Percentiles rank a stretch among this genome's conserved stretches.
These are phyloP conservation scores for Podaxis rugospora DNA, from an alignment of 768 basidiomycete genomes.

Conservation along the genomic window DNA sequence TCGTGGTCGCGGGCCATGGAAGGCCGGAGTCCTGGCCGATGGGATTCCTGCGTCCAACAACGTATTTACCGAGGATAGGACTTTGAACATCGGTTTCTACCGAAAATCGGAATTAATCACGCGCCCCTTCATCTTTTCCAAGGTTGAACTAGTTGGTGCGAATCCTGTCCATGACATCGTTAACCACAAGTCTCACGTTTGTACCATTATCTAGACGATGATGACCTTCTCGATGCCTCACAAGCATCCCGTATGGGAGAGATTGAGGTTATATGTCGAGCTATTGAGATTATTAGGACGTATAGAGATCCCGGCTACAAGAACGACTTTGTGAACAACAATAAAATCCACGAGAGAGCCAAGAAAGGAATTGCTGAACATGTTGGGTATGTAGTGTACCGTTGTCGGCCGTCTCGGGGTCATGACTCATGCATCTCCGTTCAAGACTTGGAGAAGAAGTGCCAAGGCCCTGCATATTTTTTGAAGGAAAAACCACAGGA, in stretches of 20 bases:
- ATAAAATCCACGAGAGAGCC: not conserved
- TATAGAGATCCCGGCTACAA: not conserved
- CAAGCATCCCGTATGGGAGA: not conserved
- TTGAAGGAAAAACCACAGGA: not conserved
- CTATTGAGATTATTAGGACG: not conserved
- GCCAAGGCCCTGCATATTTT: not conserved
- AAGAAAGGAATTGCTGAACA: not conserved
- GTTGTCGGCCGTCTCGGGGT: not conserved
- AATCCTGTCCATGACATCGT: not conserved
- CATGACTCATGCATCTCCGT: not conserved
- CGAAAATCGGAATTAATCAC: not conserved
- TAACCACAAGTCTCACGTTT: not conserved
- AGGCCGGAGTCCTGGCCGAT: not conserved
- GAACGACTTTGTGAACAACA: not conserved
- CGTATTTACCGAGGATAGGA: not conserved
- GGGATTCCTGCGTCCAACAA: not conserved
- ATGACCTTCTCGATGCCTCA: not conserved
- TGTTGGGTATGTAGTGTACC: not conserved
- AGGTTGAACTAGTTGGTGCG: conserved; percentile 9
- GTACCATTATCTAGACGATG: not conserved
- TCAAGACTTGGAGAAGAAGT: not conserved
- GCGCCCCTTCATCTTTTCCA: conserved; percentile 6
- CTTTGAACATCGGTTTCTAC: not conserved
- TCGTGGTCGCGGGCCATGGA: not conserved
- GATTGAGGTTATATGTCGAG: not conserved